phyloP scores from a whole-genome alignment of 2,329 filamentous ascomycete genomes.

The Chaetomium globosum region DNA sequence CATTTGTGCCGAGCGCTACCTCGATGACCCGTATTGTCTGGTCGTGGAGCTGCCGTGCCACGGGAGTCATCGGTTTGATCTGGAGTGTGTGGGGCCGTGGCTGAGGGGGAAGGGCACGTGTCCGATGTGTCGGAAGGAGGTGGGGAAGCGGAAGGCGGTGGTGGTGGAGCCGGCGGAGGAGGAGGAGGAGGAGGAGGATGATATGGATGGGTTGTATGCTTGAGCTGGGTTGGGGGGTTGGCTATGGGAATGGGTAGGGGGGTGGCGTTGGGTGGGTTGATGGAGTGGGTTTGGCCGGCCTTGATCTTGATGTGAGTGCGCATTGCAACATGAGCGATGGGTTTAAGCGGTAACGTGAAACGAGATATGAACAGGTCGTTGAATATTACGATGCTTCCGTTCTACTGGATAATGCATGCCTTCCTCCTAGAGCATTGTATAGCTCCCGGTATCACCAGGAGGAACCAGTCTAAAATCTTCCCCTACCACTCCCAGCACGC shows the following conservation, averaged over 20 bases:
- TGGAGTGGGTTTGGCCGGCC: background rate
- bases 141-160: constrained; percentile 57
- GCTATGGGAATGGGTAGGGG: background rate
- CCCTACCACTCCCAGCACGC: background rate
- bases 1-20: constrained; percentile 64
- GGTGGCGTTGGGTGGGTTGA: background rate
- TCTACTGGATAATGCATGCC: background rate
- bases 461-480: background rate
- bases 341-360: background rate
- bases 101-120: constrained; percentile 65
- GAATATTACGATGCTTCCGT: background rate
- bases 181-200: constrained; percentile 52
- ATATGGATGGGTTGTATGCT: constrained; percentile 54
- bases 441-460: background rate
- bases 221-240: constrained; percentile 26
- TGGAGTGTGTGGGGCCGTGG: constrained; percentile 71
- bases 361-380: constrained; percentile 14
- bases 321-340: background rate
- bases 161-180: constrained; percentile 54
- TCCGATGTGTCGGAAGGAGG: constrained; percentile 63
- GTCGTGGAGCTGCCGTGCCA: constrained; percentile 67
- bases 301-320: background rate
- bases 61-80: constrained; percentile 60
- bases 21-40: constrained; percentile 64
- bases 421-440: background rate